Evolutionary conservation across 768 basidiomycete species (phyloP).

Genomic region (Termitomyces titanicus): DNA sequence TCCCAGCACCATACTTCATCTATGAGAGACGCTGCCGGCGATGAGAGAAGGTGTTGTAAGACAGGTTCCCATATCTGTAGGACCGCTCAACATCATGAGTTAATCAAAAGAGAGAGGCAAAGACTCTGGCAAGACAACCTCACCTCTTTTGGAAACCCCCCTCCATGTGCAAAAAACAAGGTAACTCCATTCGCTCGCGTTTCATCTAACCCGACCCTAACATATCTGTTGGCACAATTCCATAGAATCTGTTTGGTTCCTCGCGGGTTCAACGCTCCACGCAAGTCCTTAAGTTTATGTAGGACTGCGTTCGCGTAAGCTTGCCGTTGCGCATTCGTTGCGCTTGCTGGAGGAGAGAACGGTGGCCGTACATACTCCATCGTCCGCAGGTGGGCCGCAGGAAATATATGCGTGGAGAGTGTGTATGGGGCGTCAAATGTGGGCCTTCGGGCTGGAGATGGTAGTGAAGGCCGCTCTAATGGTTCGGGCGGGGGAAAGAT

Average conservation of each 20-base stretch:
- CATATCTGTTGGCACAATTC: constrained; percentile 72
- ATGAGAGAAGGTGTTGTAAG: constrained; percentile 47
- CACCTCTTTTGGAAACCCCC: constrained; percentile 86
- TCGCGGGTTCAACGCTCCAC: constrained; percentile 28
- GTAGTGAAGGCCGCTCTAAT: constrained; percentile 30
- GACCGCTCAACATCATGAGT: neutral
- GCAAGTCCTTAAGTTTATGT: constrained; percentile 23
- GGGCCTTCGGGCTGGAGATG: constrained; percentile 32
- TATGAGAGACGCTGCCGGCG: constrained; percentile 27
- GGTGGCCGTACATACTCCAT: constrained; percentile 34
- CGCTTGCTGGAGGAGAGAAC: constrained; percentile 18
- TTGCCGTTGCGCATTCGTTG: constrained; percentile 33
- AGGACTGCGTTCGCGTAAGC: constrained; percentile 20
- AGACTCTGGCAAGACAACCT: constrained; percentile 17
- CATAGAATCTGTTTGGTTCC: constrained; percentile 49
- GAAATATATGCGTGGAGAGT: constrained; percentile 51
- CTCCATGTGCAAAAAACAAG: constrained; percentile 76
- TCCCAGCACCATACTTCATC: constrained; percentile 85
- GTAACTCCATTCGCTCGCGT: constrained; percentile 48
- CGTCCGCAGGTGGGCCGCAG: constrained; percentile 48
- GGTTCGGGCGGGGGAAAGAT: constrained; percentile 36
- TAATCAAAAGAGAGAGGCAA: neutral
- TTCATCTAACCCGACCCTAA: constrained; percentile 29
- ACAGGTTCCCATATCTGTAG: constrained; percentile 77
- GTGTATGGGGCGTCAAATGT: constrained; percentile 32